A percentile compares a stretch with the other conserved stretches of the same genome.
Evolutionary conservation across 2,329 filamentous ascomycete species (phyloP).

Genomic region (Rutstroemia sp.): DNA sequence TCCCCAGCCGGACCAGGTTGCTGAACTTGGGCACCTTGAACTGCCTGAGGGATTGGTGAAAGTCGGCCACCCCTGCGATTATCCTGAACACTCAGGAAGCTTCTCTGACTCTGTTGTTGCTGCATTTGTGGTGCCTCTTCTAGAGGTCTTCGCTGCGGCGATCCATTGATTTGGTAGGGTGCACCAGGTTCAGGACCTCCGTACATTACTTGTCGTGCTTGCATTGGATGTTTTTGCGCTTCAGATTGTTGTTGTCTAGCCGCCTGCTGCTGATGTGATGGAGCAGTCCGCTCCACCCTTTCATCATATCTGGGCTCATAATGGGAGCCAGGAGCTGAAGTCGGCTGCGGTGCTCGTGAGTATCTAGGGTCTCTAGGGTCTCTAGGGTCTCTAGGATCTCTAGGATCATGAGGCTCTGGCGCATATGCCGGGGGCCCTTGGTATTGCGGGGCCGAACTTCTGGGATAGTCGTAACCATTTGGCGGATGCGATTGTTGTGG

Average conservation of each 20-base stretch:
- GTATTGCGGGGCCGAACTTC: constrained; percentile 22
- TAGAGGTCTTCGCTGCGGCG: constrained; percentile 34
- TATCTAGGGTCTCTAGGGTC: constrained; percentile 9
- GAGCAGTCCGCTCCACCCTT: constrained; percentile 29
- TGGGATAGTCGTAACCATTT: constrained; percentile 24
- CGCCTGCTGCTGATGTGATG: constrained; percentile 31
- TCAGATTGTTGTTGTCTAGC: constrained; percentile 30
- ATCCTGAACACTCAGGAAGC: constrained; percentile 65
- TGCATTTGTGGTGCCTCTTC: constrained; percentile 45
- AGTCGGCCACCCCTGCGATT: constrained; percentile 75
- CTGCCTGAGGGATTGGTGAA: constrained; percentile 85
- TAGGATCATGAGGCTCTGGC: constrained; percentile 13
- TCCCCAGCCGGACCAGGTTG: constrained; percentile 72
- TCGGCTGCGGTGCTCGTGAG: constrained; percentile 33
- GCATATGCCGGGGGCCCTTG: constrained; percentile 22
- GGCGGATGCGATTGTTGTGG: constrained; percentile 9
- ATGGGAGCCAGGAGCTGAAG: constrained; percentile 23
- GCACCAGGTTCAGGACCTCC: constrained; percentile 31
- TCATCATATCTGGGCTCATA: constrained; percentile 26
- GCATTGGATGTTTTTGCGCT: constrained; percentile 30
- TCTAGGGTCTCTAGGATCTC: no score
- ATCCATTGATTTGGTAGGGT: constrained; percentile 36
- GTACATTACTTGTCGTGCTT: constrained; percentile 25
- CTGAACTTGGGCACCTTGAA: constrained; percentile 83
- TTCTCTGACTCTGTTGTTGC: constrained; percentile 51